Percentiles rank a stretch among this genome's conserved stretches.
Evolutionary conservation across 2,329 filamentous ascomycete genomes (phyloP).

Genomic region (Penicillium brevicompactum): DNA sequence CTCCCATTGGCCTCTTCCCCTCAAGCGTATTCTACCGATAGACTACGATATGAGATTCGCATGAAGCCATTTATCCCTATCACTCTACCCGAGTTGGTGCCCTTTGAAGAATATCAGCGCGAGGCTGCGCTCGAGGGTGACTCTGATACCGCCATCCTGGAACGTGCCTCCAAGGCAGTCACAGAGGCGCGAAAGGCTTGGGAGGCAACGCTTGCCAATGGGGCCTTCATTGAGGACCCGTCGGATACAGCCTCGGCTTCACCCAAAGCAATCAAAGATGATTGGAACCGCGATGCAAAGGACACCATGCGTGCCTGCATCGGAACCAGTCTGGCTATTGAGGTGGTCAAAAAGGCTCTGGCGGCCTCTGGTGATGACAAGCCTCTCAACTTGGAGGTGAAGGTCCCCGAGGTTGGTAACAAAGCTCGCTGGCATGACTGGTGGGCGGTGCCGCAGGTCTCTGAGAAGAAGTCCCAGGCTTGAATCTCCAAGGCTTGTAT

Average conservation of each 20-base stretch:
- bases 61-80: constrained; percentile 81
- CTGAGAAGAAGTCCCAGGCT: constrained; percentile 16
- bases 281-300: constrained; percentile 64
- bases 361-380: constrained; percentile 1
- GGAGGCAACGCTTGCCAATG: constrained; percentile 45
- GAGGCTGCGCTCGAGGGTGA: constrained; percentile 48
- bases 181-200: constrained; percentile 46
- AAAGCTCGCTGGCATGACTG: constrained; percentile 49
- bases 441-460: constrained; percentile 49
- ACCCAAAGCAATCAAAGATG: constrained; percentile 56
- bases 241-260: constrained; percentile 4
- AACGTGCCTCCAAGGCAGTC: constrained; percentile 42
- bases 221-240: constrained; percentile 34
- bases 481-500: constrained; percentile 1
- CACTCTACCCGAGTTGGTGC: constrained; percentile 66
- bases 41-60: constrained; percentile 75
- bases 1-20: constrained; percentile 51
- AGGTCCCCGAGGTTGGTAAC: constrained; percentile 41
- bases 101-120: constrained; percentile 62
- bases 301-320: constrained; percentile 70
- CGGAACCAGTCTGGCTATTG: constrained; percentile 66
- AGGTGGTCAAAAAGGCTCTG: constrained; percentile 60
- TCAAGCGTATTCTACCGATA: constrained; percentile 66
- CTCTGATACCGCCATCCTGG: constrained; percentile 42
- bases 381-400: constrained; percentile 35